Conservation (phyloP, 768 basidiomycete genomes). For the Goffeauzyma gilvescens region DNA sequence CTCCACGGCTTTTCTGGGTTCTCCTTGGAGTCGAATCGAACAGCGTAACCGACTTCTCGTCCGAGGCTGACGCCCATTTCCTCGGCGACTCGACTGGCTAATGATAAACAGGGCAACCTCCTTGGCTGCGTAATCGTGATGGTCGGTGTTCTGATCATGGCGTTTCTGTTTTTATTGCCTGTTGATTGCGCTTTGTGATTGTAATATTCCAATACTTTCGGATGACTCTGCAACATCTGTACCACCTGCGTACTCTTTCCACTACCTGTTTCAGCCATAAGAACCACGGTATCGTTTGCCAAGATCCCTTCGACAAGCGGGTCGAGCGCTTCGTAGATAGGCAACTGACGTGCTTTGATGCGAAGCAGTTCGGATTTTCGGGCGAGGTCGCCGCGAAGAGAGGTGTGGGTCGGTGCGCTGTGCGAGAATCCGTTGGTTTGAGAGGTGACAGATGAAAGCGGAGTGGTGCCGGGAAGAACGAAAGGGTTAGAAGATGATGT, state of each 20-base stretch:
- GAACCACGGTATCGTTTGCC: constrained; percentile 26
- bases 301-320: constrained; percentile 23
- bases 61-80: constrained; percentile 27
- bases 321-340: too few species aligned
- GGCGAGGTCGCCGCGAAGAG: too few species aligned
- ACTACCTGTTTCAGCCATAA: constrained; percentile 30
- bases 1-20: too few species aligned
- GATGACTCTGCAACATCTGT: constrained; percentile 21
- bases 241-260: constrained; percentile 31
- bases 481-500: too few species aligned
- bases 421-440: too few species aligned
- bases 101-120: constrained; percentile 24
- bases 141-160: constrained; percentile 8
- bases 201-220: constrained; percentile 6
- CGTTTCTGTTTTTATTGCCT: background rate
- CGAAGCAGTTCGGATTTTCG: too few species aligned
- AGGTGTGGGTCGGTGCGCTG: too few species aligned
- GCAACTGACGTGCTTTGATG: too few species aligned
- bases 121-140: constrained; percentile 30
- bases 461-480: too few species aligned
- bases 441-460: too few species aligned
- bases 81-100: constrained; percentile 23
- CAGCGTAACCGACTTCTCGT: constrained; percentile 28
- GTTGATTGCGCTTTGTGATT: constrained; percentile 7
- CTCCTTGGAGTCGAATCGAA: constrained; percentile 26